Conservation (phyloP, 306 rosid genomes). For the Sicyos baderoa region DNA sequence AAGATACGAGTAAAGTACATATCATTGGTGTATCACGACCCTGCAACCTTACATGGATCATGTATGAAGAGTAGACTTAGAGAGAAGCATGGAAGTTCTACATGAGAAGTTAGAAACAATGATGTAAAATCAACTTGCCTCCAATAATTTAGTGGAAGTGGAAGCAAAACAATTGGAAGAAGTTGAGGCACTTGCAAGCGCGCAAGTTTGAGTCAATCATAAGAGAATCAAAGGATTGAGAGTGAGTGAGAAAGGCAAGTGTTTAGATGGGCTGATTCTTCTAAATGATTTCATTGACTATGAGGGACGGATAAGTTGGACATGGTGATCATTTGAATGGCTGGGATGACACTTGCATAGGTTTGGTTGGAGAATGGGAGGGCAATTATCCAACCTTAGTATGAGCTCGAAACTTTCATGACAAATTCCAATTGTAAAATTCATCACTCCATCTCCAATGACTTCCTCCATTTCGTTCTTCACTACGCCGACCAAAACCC, state of each 20-base stretch:
- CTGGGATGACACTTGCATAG: background rate
- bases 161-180: background rate
- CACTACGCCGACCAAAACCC: conserved; percentile 49
- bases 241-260: too few relatives aligned
- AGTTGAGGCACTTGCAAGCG: background rate
- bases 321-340: background rate
- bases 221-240: too few relatives aligned
- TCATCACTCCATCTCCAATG: too few relatives aligned
- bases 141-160: background rate
- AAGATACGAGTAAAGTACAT: too few relatives aligned
- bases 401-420: background rate
- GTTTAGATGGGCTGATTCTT: background rate
- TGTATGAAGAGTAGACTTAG: too few relatives aligned
- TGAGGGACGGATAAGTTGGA: background rate
- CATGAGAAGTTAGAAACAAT: background rate
- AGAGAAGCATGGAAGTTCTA: too few relatives aligned
- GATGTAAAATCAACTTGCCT: background rate
- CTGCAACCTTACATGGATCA: too few relatives aligned
- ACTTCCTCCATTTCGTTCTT: conserved; percentile 31
- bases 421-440: background rate
- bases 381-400: background rate
- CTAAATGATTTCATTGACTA: background rate
- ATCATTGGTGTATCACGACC: too few relatives aligned
- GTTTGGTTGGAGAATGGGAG: background rate
- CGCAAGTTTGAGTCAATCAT: background rate